Evolutionary conservation across 305 asterid genomes (phyloP).

Genomic region (Nicotiana rustica): DNA sequence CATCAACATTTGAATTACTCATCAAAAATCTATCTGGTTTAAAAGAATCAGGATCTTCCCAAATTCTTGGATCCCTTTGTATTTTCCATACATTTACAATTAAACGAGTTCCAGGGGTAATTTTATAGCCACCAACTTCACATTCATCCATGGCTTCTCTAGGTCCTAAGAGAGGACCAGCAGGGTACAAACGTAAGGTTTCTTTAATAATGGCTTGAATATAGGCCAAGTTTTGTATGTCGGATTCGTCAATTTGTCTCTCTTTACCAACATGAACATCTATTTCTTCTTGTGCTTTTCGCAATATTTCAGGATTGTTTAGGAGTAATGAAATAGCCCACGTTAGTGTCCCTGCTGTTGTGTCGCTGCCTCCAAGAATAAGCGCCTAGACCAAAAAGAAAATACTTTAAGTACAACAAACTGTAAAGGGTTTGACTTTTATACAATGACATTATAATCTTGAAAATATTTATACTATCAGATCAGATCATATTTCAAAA

Average conservation of each 20-base stretch:
- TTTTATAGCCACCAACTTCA: constrained; percentile 37
- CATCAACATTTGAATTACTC: constrained; percentile 47
- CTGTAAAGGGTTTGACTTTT: background rate
- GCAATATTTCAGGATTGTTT: constrained; percentile 45
- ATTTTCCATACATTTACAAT: constrained; percentile 57
- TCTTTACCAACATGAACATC: constrained; percentile 43
- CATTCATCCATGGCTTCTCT: constrained; percentile 43
- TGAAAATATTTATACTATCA: background rate
- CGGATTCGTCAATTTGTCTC: constrained; percentile 47
- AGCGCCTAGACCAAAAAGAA: constrained; percentile 35
- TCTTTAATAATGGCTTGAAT: constrained; percentile 61
- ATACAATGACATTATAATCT: background rate
- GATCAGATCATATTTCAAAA: too few species aligned
- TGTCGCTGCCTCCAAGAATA: constrained; percentile 48
- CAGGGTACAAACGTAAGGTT: constrained; percentile 56
- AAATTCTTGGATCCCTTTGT: constrained; percentile 52
- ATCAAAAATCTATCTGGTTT: constrained; percentile 61
- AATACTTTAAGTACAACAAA: background rate
- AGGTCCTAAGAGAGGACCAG: constrained; percentile 42
- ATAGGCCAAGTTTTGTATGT: constrained; percentile 45
- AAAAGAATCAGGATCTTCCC: constrained; percentile 56
- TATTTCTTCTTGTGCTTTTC: constrained; percentile 50
- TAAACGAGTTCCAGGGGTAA: constrained; percentile 49
- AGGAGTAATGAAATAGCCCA: constrained; percentile 55
- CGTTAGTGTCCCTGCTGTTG: constrained; percentile 42